These are phyloP conservation scores for Conidiobolus incongruus DNA, from an alignment of 371 early-diverging fungal genomes.

Conservation along the genomic window DNA sequence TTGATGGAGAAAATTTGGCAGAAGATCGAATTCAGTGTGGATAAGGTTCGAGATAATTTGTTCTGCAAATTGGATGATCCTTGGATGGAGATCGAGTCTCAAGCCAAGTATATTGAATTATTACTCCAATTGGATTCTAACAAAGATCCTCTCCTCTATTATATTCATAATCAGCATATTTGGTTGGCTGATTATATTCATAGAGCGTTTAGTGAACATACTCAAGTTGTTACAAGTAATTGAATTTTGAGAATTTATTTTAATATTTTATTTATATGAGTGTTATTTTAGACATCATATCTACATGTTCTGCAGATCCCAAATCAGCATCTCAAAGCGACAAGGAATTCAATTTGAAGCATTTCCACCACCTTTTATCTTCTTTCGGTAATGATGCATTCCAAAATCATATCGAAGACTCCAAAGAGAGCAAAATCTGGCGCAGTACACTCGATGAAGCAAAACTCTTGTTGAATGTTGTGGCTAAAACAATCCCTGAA, in stretches of 20 bases:
- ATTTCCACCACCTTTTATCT: no score
- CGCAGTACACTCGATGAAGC: background rate
- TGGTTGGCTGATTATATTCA: slow-evolving; percentile 63
- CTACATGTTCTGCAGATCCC: no score
- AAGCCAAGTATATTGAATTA: slow-evolving; percentile 71
- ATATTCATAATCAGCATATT: slow-evolving; percentile 64
- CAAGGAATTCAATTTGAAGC: no score
- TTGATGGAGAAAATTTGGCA: slow-evolving; percentile 90
- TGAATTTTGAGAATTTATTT: no score
- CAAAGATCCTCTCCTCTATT: slow-evolving; percentile 77
- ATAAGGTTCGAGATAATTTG: slow-evolving; percentile 38
- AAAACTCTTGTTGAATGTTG: background rate
- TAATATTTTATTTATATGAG: no score
- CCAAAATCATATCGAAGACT: no score
- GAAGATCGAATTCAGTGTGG: slow-evolving; percentile 68
- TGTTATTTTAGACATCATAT: no score
- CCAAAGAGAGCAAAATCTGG: background rate
- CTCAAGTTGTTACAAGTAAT: slow-evolving; percentile 16
- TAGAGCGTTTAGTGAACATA: slow-evolving; percentile 29
- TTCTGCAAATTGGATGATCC: slow-evolving; percentile 52
- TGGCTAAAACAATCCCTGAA: slow-evolving; percentile 1
- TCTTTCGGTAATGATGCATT: no score
- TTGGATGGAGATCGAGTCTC: slow-evolving; percentile 63
- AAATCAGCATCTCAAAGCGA: no score
- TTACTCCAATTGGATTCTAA: slow-evolving; percentile 60